These are phyloP conservation scores for Darksidea phi DNA, from an alignment of 495 filamentous ascomycete genomes.

Conservation along the genomic window DNA sequence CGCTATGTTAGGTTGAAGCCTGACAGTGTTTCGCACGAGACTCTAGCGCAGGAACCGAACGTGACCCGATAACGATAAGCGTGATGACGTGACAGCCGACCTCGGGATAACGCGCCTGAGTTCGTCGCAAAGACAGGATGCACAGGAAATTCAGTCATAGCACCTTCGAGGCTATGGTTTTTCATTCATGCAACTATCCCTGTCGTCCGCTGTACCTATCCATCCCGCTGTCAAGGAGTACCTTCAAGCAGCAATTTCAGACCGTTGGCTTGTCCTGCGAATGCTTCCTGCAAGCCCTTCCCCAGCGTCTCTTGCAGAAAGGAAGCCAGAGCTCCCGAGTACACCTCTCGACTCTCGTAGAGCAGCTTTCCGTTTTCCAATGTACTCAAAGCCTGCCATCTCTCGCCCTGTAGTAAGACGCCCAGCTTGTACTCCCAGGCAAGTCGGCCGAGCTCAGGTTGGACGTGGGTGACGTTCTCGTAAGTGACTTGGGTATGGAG, in stretches of 20 bases:
- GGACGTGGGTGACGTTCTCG: conserved; percentile 29
- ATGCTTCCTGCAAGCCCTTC: conserved; percentile 21
- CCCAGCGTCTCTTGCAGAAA: conserved; percentile 11
- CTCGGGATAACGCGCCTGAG: not conserved
- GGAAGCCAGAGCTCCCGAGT: conserved; percentile 10
- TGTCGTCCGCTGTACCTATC: not conserved
- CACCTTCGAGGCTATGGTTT: no score
- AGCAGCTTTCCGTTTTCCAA: conserved; percentile 19
- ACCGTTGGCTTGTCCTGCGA: conserved; percentile 24
- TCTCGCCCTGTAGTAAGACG: conserved; percentile 7
- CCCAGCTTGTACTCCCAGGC: conserved; percentile 24
- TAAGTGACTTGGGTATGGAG: conserved; percentile 15
- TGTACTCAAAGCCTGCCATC: conserved; percentile 26
- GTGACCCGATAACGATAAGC: not conserved
- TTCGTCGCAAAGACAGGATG: no score
- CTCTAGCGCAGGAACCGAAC: no score
- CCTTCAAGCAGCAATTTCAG: conserved; percentile 19
- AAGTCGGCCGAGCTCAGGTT: conserved; percentile 16
- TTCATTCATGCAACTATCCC: not conserved
- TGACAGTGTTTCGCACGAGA: no score
- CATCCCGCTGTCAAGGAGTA: not conserved
- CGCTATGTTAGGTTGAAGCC: not conserved
- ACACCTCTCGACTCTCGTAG: conserved; percentile 35
- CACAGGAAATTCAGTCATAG: no score
- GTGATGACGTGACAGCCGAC: not conserved